Evolutionary conservation across 768 basidiomycete species (phyloP).

Genomic region (Phaffia tasmanica): DNA sequence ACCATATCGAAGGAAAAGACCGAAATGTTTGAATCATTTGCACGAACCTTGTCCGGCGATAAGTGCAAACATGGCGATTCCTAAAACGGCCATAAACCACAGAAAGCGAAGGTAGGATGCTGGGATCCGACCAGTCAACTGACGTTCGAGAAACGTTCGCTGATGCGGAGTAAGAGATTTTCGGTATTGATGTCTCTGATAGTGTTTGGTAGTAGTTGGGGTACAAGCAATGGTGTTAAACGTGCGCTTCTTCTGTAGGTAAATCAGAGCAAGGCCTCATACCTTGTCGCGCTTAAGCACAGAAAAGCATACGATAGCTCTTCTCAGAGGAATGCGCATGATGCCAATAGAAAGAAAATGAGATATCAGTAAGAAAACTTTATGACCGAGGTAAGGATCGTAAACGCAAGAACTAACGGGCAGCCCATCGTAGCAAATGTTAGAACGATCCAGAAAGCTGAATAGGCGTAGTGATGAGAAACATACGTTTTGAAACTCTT

Average conservation of each 20-base stretch:
- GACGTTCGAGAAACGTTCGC: constrained; percentile 35
- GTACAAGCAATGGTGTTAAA: not conserved
- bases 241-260: not conserved
- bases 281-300: constrained; percentile 39
- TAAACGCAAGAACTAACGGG: constrained; percentile 24
- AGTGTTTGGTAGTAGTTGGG: not conserved
- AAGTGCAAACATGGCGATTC: constrained; percentile 39
- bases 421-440: constrained; percentile 38
- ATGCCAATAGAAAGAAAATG: not conserved
- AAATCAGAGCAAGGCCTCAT: not conserved
- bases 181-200: constrained; percentile 36
- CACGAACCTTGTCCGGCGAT: constrained; percentile 40
- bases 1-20: not conserved
- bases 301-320: constrained; percentile 39
- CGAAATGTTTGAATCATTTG: not conserved
- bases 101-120: constrained; percentile 41
- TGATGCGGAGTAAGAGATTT: constrained; percentile 28
- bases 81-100: constrained; percentile 41
- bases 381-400: not conserved
- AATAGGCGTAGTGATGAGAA: not conserved
- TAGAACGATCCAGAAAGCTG: constrained; percentile 38
- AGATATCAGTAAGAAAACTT: not conserved
- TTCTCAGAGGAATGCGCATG: not conserved
- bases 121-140: constrained; percentile 37
- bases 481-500: too few relatives aligned